Evolutionary conservation across 768 basidiomycete species (phyloP), one percentile per base, ranked within the genome.

Genomic region (Leucocoprinus birnbaumii): DNA sequence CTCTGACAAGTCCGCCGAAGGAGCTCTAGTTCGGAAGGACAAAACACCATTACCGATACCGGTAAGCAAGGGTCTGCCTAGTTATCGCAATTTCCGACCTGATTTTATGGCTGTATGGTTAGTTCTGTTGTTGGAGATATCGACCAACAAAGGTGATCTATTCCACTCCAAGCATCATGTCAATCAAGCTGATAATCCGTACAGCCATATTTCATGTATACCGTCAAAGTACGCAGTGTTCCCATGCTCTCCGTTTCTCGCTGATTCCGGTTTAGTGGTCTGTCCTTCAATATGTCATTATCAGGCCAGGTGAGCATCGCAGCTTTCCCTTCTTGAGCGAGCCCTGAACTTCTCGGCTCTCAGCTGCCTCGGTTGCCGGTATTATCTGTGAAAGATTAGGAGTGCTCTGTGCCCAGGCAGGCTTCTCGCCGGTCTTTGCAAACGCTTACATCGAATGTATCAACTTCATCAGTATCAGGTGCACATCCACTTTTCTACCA

Each of bases 141-240:
- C 75, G 90, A 14, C 90, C 91, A 0, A 89, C 89, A 14, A 93
- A 91, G 74, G 86, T 83, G 56, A 24, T 58, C 53, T 51, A n/a
- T n/a, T 55, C 21, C 37, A 18, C 3, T 21, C 26, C 37, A 16
- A 59, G 42, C 51, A n/a, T n/a, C n/a, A n/a, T n/a, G n/a, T n/a
- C n/a, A 41, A 6, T 27, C 45, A 41, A 35, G 25, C 41, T 44
- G 27, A 58, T 47, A 10, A 13, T 51, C 24, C 44, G 46, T 27
- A 2, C 61, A 89, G 83, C 76, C 87, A 2, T 93, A 95, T 70
- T 96, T 96, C 66, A 90, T 95, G 84, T 87, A 92, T 63, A 86
- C 90, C 9, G 70, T 92, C 66, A 92, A 91, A 75, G 91, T 87
- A 60, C 5, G 70, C 24, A n/a, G 11, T 22, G n/a, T 14, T 47